Percentiles rank a stretch among this genome's conserved stretches.
Conservation (phyloP, 2,329 filamentous ascomycete species). For the Phyllosticta citriasiana region DNA sequence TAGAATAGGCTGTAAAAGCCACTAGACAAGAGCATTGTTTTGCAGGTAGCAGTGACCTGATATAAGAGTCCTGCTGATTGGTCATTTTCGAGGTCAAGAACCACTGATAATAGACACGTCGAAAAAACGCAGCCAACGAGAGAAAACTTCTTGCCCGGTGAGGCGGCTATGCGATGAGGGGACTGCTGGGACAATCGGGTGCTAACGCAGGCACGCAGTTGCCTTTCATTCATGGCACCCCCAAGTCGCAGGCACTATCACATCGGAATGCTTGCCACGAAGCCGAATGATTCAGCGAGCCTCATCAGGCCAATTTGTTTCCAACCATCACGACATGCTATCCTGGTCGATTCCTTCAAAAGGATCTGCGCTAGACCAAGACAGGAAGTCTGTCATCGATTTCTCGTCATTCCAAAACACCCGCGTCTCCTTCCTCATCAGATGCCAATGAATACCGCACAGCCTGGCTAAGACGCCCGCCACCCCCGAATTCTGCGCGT, state of each 20-base stretch:
- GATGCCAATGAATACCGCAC: neutral
- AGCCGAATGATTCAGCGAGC: constrained; percentile 1
- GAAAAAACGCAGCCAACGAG: neutral
- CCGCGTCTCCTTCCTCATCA: neutral
- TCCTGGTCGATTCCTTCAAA: neutral
- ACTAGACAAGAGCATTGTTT: neutral
- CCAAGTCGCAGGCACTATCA: neutral
- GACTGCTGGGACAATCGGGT: neutral
- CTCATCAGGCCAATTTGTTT: neutral
- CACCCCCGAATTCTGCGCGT: constrained; percentile 3
- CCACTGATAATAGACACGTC: neutral
- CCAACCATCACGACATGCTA: constrained; percentile 1
- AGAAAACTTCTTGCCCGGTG: neutral
- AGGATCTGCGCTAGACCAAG: neutral
- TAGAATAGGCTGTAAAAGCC: neutral
- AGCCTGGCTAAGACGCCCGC: neutral
- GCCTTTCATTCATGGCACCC: neutral
- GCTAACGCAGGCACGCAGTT: neutral
- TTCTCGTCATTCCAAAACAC: constrained; percentile 5
- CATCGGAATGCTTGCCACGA: neutral
- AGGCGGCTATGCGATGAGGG: neutral
- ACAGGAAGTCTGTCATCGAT: neutral
- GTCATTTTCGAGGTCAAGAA: neutral
- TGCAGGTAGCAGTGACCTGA: neutral
- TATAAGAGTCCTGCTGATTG: neutral